These are phyloP conservation scores for Canariomyces notabilis DNA, from an alignment of 2,329 filamentous ascomycete genomes.

Conservation along the genomic window DNA sequence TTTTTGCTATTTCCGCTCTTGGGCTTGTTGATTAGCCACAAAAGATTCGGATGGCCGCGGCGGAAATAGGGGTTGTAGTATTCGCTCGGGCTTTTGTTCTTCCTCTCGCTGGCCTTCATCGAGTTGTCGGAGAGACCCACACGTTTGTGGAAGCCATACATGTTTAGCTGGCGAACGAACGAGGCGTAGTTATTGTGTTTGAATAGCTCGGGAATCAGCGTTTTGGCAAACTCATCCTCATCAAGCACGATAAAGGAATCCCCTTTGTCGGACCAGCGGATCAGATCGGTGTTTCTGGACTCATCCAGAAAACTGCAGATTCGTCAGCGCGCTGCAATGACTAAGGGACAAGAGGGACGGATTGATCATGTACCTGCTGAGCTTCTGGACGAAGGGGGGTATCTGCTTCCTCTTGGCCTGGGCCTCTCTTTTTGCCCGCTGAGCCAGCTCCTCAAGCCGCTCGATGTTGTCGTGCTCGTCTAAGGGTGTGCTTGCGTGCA, in stretches of 20 bases:
- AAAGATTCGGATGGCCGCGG: conserved; percentile 81
- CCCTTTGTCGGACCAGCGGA: conserved; percentile 94
- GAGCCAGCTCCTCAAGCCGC: conserved; percentile 71
- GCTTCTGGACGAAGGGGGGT: conserved; percentile 93
- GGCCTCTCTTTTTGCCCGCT: conserved; percentile 79
- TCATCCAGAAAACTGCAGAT: conserved; percentile 78
- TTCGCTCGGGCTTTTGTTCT: conserved; percentile 96
- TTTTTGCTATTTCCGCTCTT: conserved; percentile 62
- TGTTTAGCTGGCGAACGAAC: conserved; percentile 91
- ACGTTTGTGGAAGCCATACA: conserved; percentile 97
- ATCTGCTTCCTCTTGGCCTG: conserved; percentile 92
- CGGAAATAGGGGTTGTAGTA: conserved; percentile 97
- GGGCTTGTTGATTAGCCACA: conserved; percentile 96
- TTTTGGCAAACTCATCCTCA: conserved; percentile 97
- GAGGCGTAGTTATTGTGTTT: conserved; percentile 99
- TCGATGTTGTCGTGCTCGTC: conserved; percentile 68
- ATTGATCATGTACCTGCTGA: conserved; percentile 69
- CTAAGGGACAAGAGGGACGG: conserved; percentile 4
- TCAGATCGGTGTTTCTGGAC: conserved; percentile 86
- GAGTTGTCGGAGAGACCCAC: conserved; percentile 93
- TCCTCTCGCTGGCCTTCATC: conserved; percentile 93
- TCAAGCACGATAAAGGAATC: conserved; percentile 96
- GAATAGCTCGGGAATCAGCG: conserved; percentile 93
- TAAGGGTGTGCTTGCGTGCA: conserved; percentile 35
- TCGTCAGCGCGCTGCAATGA: conserved; percentile 18